Evolutionary conservation across 2,329 filamentous ascomycete species (phyloP).

Genomic region (Capronia coronata): DNA sequence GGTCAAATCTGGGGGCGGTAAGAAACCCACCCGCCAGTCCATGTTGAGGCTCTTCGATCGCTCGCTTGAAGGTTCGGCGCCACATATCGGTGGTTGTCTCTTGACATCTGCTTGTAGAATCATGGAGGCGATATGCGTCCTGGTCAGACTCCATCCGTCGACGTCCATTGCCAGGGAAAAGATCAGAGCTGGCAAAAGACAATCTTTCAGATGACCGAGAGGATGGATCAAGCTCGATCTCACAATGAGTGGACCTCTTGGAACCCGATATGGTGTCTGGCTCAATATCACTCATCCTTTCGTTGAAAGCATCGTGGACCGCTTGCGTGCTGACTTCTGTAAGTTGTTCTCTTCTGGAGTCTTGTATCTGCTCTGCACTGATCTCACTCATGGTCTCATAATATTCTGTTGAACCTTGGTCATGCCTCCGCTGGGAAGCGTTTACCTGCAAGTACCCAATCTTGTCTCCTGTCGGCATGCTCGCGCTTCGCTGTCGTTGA

Average conservation of each 20-base stretch:
- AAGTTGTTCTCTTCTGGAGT: conserved; percentile 14
- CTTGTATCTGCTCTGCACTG: conserved; percentile 5
- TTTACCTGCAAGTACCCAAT: background rate
- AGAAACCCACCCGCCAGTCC: conserved; percentile 16
- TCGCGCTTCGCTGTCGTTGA: conserved; percentile 16
- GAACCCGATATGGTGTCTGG: background rate
- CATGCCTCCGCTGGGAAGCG: background rate
- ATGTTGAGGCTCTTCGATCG: conserved; percentile 12
- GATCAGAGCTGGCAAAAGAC: background rate
- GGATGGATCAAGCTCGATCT: background rate
- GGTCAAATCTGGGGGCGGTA: conserved; percentile 20
- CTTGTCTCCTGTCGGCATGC: conserved; percentile 11
- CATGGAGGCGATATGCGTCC: background rate
- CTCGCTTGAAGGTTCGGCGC: conserved; percentile 16
- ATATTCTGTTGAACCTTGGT: conserved; percentile 6
- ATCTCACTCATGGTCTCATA: conserved; percentile 23
- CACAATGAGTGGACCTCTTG: background rate
- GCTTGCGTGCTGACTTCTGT: conserved; percentile 18
- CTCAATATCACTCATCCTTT: conserved; percentile 20
- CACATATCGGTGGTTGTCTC: conserved; percentile 19
- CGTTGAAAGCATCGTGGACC: conserved; percentile 8
- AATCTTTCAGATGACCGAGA: conserved; percentile 3
- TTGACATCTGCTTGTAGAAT: background rate
- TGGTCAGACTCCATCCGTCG: background rate
- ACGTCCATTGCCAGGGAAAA: background rate